These are phyloP conservation scores for Linnemannia zychae DNA, from an alignment of 192 early-diverging fungal species.

Conservation along the genomic window DNA sequence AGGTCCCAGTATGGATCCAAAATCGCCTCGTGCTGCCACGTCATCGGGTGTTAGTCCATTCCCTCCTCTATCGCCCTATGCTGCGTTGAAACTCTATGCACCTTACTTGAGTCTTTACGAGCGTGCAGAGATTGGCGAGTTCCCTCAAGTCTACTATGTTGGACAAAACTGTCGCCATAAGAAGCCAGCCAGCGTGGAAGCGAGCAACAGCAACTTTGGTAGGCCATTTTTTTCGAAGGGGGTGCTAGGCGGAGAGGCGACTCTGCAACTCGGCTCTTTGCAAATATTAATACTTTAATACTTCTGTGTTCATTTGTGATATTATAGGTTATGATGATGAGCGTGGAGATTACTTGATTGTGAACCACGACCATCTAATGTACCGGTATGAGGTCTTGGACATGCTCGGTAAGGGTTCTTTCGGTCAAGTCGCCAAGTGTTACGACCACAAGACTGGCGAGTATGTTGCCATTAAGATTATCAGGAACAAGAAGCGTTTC, in stretches of 20 bases:
- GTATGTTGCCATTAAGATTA: constrained; percentile 93
- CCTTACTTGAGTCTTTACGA: constrained; percentile 88
- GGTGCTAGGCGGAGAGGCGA: too few relatives aligned
- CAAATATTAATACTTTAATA: neutral
- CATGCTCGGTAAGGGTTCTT: constrained; percentile 89
- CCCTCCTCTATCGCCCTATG: constrained; percentile 70
- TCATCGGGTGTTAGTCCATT: constrained; percentile 44
- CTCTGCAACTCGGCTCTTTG: too few relatives aligned
- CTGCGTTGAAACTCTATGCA: constrained; percentile 75
- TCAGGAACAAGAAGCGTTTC: constrained; percentile 96
- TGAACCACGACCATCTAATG: constrained; percentile 89
- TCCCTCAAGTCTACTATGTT: constrained; percentile 89
- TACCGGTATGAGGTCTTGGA: constrained; percentile 96
- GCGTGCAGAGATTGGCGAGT: constrained; percentile 88
- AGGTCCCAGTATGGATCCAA: constrained; percentile 14
- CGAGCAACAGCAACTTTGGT: constrained; percentile 71
- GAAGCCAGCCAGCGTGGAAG: constrained; percentile 70
- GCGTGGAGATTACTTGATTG: constrained; percentile 92
- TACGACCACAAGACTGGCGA: constrained; percentile 93
- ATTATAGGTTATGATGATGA: constrained; percentile 84
- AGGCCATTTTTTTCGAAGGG: neutral
- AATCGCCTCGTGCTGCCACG: constrained; percentile 18
- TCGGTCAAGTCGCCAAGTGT: constrained; percentile 96
- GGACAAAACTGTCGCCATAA: constrained; percentile 79
- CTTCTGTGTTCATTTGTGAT: neutral